phyloP scores from a whole-genome alignment of 495 filamentous ascomycete genomes.

The Podospora conica region DNA sequence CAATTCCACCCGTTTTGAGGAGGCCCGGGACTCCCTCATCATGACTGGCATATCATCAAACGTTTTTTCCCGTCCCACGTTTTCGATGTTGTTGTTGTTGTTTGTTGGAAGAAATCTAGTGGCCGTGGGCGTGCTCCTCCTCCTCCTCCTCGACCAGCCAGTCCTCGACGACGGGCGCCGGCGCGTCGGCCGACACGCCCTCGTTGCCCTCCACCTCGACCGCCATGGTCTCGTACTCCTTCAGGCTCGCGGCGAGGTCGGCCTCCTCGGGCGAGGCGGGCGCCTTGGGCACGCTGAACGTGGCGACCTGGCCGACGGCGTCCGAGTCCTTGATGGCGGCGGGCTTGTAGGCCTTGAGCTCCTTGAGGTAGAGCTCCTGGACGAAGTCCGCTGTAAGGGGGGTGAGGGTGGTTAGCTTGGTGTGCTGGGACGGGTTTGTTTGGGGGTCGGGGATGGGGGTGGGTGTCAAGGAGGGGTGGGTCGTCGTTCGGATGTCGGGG shows the following conservation, averaged over 20 bases:
- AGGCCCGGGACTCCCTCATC: too few relatives aligned
- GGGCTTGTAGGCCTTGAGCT: constrained; percentile 90
- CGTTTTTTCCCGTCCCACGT: neutral
- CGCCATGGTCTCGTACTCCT: constrained; percentile 84
- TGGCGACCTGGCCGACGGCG: constrained; percentile 84
- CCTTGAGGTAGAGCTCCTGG: constrained; percentile 92
- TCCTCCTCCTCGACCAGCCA: constrained; percentile 47
- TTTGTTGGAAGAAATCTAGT: constrained; percentile 23
- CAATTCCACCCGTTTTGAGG: neutral
- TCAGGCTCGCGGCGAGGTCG: constrained; percentile 81
- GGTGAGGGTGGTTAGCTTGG: neutral
- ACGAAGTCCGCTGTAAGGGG: constrained; percentile 72
- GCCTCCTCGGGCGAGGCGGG: constrained; percentile 86
- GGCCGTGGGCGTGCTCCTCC: constrained; percentile 34
- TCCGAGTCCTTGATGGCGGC: constrained; percentile 76
- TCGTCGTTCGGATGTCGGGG: neutral
- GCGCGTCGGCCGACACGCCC: constrained; percentile 25
- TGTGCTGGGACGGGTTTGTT: neutral
- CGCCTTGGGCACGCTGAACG: constrained; percentile 69
- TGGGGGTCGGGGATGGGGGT: neutral
- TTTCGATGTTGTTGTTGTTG: too few relatives aligned
- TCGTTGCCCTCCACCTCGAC: constrained; percentile 94
- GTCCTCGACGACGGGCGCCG: constrained; percentile 40
- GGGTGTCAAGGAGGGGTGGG: neutral
- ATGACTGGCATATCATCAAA: neutral